Evolutionary conservation across 305 asterid species (phyloP).

Genomic region (Lippia alba): DNA sequence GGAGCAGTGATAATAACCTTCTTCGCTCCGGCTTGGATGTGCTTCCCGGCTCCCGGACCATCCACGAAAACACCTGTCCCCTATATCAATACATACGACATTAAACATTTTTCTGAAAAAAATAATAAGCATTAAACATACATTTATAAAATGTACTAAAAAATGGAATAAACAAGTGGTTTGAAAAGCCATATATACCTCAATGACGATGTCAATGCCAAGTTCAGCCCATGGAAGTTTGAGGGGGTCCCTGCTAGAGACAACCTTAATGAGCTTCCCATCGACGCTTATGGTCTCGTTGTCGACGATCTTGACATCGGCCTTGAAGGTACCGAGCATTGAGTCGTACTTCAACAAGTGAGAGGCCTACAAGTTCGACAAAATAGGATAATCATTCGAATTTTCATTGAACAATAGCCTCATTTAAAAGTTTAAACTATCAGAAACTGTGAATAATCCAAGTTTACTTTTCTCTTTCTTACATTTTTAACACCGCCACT

Average conservation of each 20-base stretch:
- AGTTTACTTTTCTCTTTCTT: slow-evolving; percentile 31
- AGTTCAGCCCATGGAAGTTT: slow-evolving; percentile 97
- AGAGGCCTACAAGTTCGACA: slow-evolving; percentile 61
- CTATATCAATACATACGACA: slow-evolving; percentile 33
- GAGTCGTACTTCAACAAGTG: slow-evolving; percentile 95
- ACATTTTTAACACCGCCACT: slow-evolving; percentile 96
- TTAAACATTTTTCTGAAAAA: background rate
- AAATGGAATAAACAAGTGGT: background rate
- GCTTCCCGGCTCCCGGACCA: slow-evolving; percentile 97
- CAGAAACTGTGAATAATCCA: too few species aligned
- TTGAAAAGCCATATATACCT: slow-evolving; percentile 49
- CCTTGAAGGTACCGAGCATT: slow-evolving; percentile 93
- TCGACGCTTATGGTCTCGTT: slow-evolving; percentile 89
- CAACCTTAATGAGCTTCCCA: slow-evolving; percentile 85
- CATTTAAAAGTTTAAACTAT: too few species aligned
- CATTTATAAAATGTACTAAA: background rate
- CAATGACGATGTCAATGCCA: slow-evolving; percentile 94
- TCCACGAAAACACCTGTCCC: slow-evolving; percentile 96
- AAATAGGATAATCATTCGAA: slow-evolving; percentile 10
- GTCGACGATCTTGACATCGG: slow-evolving; percentile 82
- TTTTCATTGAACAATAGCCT: background rate
- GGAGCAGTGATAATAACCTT: slow-evolving; percentile 95
- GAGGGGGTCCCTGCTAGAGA: slow-evolving; percentile 88
- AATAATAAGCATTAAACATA: background rate
- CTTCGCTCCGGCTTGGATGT: slow-evolving; percentile 96